Evolutionary conservation across 169 alveolate species (phyloP), one percentile per base, ranked within the genome.

Genomic region (Eimeria sp.): DNA sequence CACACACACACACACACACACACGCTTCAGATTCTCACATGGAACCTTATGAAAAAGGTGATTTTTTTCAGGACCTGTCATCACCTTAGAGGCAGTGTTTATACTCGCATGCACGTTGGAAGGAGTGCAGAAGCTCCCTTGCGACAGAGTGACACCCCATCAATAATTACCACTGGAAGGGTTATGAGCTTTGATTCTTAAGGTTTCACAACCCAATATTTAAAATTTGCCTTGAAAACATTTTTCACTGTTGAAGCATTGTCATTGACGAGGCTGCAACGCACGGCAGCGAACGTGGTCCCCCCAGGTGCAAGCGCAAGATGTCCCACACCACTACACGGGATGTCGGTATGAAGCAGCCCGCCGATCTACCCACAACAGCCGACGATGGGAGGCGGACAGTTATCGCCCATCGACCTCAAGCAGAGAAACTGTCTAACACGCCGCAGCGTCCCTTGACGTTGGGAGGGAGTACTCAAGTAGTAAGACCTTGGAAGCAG

Each of bases 401-500:
- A 27, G 6, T 57, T 1, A 25, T 57, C 3, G 20, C n/a, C 20
- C 78, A 84, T 16, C 0, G 51, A 18, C 43, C 93, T 4, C 49
- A 40, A 2, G 20, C 49, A 14, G 40, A 47, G 30, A 58, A 25
- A 43, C 67, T 2, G 34, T 16, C 63, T 1, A 30, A 57, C 75
- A 2, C 9, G 58, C n/a, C 82, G n/a, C 45, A 9, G 9, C 61
- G 45, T 54, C 65, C 67, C 49, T 4, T 14, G 6, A 6, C 43
- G 49, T 34, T 87, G 7, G 93, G 93, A 43, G 93, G 93, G 30
- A 67, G 65, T 63, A 40, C 58, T 16, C 13, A 13, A 3, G 67
- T 82, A 18, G 11, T 9, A 16, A 58, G 93, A 65, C 93, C 93
- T 10, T 87, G 93, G 93, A 87, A 58, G 18, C 93, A 87, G 65